These are phyloP conservation scores for Cyberlindnera lachancei DNA, from an alignment of 805 yeast species.

Conservation along the genomic window DNA sequence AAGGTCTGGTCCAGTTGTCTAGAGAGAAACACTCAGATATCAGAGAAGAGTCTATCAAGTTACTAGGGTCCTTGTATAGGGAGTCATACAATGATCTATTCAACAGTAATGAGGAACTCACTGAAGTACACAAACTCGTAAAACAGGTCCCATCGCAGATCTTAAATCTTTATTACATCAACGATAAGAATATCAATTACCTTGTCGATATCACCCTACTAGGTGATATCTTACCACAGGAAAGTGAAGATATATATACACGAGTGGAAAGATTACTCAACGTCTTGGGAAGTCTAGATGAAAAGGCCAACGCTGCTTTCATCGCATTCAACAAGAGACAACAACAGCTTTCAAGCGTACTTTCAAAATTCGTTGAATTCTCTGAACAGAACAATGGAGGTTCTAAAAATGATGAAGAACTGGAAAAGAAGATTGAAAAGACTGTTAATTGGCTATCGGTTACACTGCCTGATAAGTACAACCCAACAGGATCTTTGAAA, in stretches of 20 bases:
- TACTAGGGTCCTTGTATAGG: constrained; percentile 50
- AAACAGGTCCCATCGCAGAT: constrained; percentile 55
- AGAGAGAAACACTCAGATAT: constrained; percentile 66
- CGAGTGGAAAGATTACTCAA: constrained; percentile 49
- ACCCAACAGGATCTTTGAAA: constrained; percentile 42
- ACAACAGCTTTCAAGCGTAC: constrained; percentile 44
- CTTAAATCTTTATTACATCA: constrained; percentile 63
- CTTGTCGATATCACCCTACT: constrained; percentile 55
- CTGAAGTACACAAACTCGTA: constrained; percentile 24
- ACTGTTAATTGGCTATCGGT: constrained; percentile 55
- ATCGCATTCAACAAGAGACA: constrained; percentile 67
- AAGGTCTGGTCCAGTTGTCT: constrained; percentile 51
- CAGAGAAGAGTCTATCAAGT: constrained; percentile 48
- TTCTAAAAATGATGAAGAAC: constrained; percentile 18
- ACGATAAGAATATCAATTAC: constrained; percentile 58
- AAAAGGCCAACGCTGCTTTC: constrained; percentile 56
- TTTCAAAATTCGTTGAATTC: constrained; percentile 40
- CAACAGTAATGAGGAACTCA: constrained; percentile 14
- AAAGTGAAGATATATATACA: constrained; percentile 30
- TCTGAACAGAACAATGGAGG: constrained; percentile 38
- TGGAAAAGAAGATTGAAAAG: constrained; percentile 37
- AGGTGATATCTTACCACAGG: constrained; percentile 55
- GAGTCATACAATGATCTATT: constrained; percentile 29
- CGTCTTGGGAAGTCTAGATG: constrained; percentile 42
- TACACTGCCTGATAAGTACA: constrained; percentile 45